Evolutionary conservation across 2,329 filamentous ascomycete genomes (phyloP).

Genomic region (Colletotrichum sp.): DNA sequence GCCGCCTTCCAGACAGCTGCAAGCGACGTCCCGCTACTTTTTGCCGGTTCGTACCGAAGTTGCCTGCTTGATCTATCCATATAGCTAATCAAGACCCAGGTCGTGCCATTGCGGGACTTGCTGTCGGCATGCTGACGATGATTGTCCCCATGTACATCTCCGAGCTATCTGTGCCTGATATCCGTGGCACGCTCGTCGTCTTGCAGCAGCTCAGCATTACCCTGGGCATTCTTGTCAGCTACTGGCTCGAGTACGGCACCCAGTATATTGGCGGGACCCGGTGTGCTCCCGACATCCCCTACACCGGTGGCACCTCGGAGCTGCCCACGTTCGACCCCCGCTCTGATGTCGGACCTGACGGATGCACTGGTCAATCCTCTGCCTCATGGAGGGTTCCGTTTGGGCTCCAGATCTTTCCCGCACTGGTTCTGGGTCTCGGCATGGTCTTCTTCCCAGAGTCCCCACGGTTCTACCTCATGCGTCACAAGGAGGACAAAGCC

Average conservation of each 20-base stretch:
- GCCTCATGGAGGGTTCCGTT: slow-evolving; percentile 53
- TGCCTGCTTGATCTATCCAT: not conserved
- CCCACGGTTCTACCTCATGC: slow-evolving; percentile 38
- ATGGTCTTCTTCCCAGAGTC: slow-evolving; percentile 57
- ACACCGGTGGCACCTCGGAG: slow-evolving; percentile 44
- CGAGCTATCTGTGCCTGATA: slow-evolving; percentile 52
- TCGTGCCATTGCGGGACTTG: slow-evolving; percentile 48
- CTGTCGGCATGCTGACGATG: slow-evolving; percentile 45
- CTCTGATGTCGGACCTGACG: slow-evolving; percentile 37
- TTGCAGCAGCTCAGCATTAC: slow-evolving; percentile 48
- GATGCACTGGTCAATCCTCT: slow-evolving; percentile 47
- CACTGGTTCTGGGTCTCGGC: slow-evolving; percentile 59
- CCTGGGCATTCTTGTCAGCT: slow-evolving; percentile 46
- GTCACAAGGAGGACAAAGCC: slow-evolving; percentile 32
- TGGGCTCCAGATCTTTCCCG: slow-evolving; percentile 52
- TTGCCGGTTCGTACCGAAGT: slow-evolving; percentile 23
- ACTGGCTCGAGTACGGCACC: slow-evolving; percentile 47
- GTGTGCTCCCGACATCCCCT: slow-evolving; percentile 51
- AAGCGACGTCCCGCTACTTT: slow-evolving; percentile 40
- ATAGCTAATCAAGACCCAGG: slow-evolving; percentile 25
- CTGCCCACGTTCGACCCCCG: slow-evolving; percentile 46
- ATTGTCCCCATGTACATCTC: slow-evolving; percentile 50
- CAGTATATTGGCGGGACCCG: slow-evolving; percentile 46
- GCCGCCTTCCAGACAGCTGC: slow-evolving; percentile 50
- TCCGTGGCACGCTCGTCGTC: slow-evolving; percentile 52